Conservation (phyloP, 768 basidiomycete species). For the Mycena maculata region DNA sequence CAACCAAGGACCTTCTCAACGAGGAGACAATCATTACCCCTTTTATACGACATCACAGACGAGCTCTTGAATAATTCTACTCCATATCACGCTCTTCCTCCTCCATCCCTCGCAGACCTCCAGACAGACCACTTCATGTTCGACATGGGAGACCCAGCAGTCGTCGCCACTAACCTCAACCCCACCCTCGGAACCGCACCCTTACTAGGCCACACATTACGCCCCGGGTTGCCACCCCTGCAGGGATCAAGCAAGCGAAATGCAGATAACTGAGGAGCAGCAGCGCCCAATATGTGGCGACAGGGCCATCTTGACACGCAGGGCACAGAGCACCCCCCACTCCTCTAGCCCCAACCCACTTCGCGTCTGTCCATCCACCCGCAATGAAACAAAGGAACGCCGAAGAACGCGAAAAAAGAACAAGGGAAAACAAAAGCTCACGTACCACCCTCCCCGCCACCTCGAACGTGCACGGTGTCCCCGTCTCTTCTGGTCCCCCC, state of each 20-base stretch:
- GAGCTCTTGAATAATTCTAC: constrained; percentile 73
- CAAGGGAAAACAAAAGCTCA: too few species aligned
- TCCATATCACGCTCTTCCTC: constrained; percentile 66
- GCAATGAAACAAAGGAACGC: too few species aligned
- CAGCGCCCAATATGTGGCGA: too few species aligned
- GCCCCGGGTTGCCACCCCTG: constrained; percentile 74
- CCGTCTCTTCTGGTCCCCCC: background rate
- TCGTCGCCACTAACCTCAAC: constrained; percentile 45
- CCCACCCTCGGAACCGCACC: constrained; percentile 51
- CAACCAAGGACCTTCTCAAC: constrained; percentile 49
- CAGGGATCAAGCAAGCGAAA: too few species aligned
- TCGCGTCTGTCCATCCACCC: too few species aligned
- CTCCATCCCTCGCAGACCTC: constrained; percentile 41
- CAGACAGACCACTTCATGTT: constrained; percentile 64
- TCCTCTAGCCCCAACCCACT: too few species aligned
- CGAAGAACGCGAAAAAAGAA: too few species aligned
- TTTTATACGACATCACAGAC: constrained; percentile 82
- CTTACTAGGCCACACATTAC: constrained; percentile 68
- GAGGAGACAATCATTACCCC: constrained; percentile 78
- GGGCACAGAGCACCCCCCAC: too few species aligned
- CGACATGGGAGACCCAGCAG: constrained; percentile 38
- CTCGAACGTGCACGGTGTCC: constrained; percentile 26
- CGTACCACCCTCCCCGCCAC: constrained; percentile 11
- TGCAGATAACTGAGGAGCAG: too few species aligned
- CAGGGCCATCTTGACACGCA: too few species aligned